Evolutionary conservation across 1,284 basidiomycete genomes (phyloP).

Genomic region (Ustilago nuda): DNA sequence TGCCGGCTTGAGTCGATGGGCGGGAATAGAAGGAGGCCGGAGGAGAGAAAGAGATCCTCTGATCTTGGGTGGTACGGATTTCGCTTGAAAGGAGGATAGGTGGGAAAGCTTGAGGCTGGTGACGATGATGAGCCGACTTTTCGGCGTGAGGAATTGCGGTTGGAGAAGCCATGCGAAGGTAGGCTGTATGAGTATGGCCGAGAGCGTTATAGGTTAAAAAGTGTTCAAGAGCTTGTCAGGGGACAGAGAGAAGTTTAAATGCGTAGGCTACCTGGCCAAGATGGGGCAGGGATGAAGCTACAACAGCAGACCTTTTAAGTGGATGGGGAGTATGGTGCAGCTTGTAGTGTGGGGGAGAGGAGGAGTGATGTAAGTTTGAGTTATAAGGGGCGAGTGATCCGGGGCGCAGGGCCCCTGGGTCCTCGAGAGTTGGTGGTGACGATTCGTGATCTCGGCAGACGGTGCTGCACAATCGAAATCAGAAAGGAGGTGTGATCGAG

Average conservation of each 20-base stretch:
- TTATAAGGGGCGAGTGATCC: constrained; percentile 34
- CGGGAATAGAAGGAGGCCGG: constrained; percentile 46
- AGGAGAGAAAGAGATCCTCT: constrained; percentile 43
- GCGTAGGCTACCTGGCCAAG: not conserved
- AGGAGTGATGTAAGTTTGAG: not conserved
- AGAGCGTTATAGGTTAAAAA: too few species aligned
- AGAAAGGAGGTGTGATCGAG: not conserved
- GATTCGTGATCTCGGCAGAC: constrained; percentile 23
- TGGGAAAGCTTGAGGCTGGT: constrained; percentile 14
- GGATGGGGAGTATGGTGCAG: not conserved
- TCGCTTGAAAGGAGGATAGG: constrained; percentile 41
- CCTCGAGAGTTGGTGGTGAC: constrained; percentile 24
- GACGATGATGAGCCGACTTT: constrained; percentile 56
- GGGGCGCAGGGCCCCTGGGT: constrained; percentile 53
- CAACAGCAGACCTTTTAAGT: not conserved
- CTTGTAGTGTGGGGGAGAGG: not conserved
- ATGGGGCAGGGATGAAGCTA: not conserved
- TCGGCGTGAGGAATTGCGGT: constrained; percentile 57
- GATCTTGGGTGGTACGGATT: constrained; percentile 46
- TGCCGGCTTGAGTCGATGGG: constrained; percentile 25
- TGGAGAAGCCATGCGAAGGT: constrained; percentile 50
- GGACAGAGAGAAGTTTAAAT: not conserved
- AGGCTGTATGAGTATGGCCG: not conserved
- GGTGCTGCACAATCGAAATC: constrained; percentile 21
- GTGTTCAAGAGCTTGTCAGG: not conserved